Percentiles rank a stretch among this genome's conserved stretches.
phyloP scores from a whole-genome alignment of 257 asterid genomes.

The Petunia axillaris region DNA sequence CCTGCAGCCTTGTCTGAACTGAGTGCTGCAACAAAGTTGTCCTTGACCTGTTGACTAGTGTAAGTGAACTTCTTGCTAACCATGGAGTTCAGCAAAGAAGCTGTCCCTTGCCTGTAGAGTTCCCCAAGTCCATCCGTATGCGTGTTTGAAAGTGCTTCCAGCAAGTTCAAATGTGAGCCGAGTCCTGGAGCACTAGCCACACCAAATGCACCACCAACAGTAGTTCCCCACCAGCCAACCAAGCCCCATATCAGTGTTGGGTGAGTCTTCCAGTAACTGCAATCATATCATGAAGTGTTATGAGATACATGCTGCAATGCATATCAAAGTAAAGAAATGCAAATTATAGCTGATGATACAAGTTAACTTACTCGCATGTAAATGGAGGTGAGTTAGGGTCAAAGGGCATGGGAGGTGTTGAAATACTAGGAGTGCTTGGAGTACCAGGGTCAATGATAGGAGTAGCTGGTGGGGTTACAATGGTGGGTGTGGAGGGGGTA shows the following conservation, averaged over 20 bases:
- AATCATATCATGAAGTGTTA: conserved; percentile 3
- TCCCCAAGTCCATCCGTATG: conserved; percentile 33
- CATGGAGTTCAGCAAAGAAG: conserved; percentile 39
- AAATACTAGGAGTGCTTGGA: conserved; percentile 50
- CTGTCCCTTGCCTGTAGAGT: conserved; percentile 43
- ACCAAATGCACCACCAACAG: conserved; percentile 43
- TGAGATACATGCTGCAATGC: not conserved
- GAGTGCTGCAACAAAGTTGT: conserved; percentile 33
- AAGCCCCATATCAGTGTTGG: conserved; percentile 48
- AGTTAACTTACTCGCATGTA: conserved; percentile 75
- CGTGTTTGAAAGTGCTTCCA: conserved; percentile 37
- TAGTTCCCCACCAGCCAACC: conserved; percentile 50
- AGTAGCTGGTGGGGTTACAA: conserved; percentile 43
- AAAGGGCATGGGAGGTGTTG: conserved; percentile 61
- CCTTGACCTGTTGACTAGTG: conserved; percentile 36
- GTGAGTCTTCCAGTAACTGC: conserved; percentile 56
- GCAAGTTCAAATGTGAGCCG: conserved; percentile 31
- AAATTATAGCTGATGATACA: not conserved
- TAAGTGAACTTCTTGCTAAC: conserved; percentile 32
- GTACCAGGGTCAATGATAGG: conserved; percentile 40
- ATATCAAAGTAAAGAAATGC: conserved; percentile 19
- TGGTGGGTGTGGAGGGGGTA: conserved; percentile 34
- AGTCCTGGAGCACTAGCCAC: conserved; percentile 28
- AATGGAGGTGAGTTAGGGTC: conserved; percentile 89
- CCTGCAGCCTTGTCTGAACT: conserved; percentile 33